Evolutionary conservation across 129 eudicot species (phyloP).

Genomic region (Escallonia herrerae): DNA sequence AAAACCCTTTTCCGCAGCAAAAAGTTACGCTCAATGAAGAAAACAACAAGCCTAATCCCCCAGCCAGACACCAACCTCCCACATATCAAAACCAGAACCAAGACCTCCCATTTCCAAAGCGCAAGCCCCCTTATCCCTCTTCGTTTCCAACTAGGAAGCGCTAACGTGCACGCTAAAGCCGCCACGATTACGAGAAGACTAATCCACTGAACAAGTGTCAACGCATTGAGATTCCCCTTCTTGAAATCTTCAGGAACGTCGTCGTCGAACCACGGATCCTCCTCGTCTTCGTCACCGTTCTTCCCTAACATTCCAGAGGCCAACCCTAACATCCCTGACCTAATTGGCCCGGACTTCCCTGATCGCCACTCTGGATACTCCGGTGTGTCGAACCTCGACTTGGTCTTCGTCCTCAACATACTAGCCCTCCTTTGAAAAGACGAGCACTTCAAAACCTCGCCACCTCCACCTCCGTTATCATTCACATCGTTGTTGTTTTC

Average conservation of each 20-base stretch:
- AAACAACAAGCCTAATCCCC: slow-evolving; percentile 54
- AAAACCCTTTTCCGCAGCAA: slow-evolving; percentile 57
- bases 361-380: slow-evolving; percentile 29
- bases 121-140: slow-evolving; percentile 38
- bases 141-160: slow-evolving; percentile 30
- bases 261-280: neutral
- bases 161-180: neutral
- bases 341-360: slow-evolving; percentile 26
- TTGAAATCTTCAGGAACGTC: neutral
- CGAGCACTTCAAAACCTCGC: slow-evolving; percentile 67
- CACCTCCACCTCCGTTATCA: neutral
- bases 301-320: slow-evolving; percentile 36
- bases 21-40: slow-evolving; percentile 68
- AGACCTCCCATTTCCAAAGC: slow-evolving; percentile 84
- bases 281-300: slow-evolving; percentile 2
- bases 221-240: neutral
- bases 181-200: neutral
- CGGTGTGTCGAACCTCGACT: slow-evolving; percentile 69
- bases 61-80: slow-evolving; percentile 84
- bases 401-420: slow-evolving; percentile 40
- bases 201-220: neutral
- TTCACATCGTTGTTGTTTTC: slow-evolving; percentile 7
- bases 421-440: slow-evolving; percentile 55
- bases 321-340: slow-evolving; percentile 31
- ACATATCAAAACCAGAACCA: slow-evolving; percentile 71